A percentile compares a stretch with the other conserved stretches of the same genome.
phyloP scores from a whole-genome alignment of 352 stramenopile species.

The Globisporangium spinosum region DNA sequence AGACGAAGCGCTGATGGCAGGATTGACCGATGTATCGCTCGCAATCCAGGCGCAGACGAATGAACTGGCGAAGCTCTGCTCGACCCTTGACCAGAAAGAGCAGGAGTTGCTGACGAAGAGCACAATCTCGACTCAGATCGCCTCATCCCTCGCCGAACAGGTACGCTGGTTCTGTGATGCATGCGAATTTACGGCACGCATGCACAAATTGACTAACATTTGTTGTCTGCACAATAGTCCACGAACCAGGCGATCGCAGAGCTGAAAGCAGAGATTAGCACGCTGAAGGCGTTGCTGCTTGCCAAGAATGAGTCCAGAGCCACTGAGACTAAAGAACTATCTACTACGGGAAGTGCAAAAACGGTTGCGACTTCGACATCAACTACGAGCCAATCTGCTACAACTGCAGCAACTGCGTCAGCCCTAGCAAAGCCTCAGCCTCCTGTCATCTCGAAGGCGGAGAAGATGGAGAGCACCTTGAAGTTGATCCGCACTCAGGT shows the following conservation, averaged over 20 bases:
- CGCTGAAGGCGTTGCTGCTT: slow-evolving; percentile 54
- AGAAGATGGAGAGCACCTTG: slow-evolving; percentile 42
- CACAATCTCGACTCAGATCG: slow-evolving; percentile 41
- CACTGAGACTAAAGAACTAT: neutral
- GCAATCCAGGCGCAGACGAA: slow-evolving; percentile 66
- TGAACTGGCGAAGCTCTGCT: slow-evolving; percentile 51
- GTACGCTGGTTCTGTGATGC: slow-evolving; percentile 8
- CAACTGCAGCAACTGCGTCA: neutral
- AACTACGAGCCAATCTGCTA: neutral
- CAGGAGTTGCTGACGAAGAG: slow-evolving; percentile 44
- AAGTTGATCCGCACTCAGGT: slow-evolving; percentile 56
- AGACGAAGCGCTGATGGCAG: slow-evolving; percentile 41
- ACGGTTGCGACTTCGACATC: neutral
- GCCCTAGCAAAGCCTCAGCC: slow-evolving; percentile 4
- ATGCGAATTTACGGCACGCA: neutral
- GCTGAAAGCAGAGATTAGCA: slow-evolving; percentile 65
- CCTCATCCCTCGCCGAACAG: slow-evolving; percentile 46
- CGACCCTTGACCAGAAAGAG: slow-evolving; percentile 56
- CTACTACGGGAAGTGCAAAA: neutral
- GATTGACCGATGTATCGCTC: slow-evolving; percentile 43
- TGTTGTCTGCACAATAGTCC: slow-evolving; percentile 13
- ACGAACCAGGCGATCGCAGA: slow-evolving; percentile 62
- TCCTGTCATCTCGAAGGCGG: slow-evolving; percentile 24
- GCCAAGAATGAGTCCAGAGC: slow-evolving; percentile 24
- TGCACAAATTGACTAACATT: neutral